phyloP scores from a whole-genome alignment of 2,329 filamentous ascomycete genomes.

The Sphaceloma murrayae region DNA sequence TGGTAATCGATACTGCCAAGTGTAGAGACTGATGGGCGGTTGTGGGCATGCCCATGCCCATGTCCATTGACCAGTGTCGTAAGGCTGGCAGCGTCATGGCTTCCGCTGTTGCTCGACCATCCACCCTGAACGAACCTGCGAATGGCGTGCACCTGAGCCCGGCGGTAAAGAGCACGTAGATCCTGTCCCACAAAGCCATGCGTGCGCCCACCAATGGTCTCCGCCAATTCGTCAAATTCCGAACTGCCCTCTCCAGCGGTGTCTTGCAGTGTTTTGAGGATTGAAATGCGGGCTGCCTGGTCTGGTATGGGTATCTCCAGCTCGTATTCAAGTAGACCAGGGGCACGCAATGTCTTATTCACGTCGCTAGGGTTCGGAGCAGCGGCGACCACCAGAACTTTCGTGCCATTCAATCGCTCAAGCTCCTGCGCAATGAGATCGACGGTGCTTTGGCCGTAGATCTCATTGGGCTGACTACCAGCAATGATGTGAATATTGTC shows the following conservation, averaged over 20 bases:
- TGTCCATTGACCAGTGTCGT: constrained; percentile 18
- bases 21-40: constrained; percentile 8
- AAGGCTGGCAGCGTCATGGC: constrained; percentile 6
- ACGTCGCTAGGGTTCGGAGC: constrained; percentile 65
- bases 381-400: constrained; percentile 64
- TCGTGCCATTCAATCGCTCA: constrained; percentile 44
- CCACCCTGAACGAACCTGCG: constrained; percentile 27
- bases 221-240: constrained; percentile 41
- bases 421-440: constrained; percentile 44
- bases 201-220: constrained; percentile 59
- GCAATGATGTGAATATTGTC: constrained; percentile 67
- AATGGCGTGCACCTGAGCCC: constrained; percentile 38
- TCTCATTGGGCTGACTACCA: constrained; percentile 44
- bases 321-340: constrained; percentile 55
- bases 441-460: constrained; percentile 28
- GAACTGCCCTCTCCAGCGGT: constrained; percentile 33
- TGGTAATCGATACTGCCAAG: constrained; percentile 5
- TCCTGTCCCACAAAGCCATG: constrained; percentile 82
- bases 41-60: constrained; percentile 3
- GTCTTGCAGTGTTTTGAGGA: constrained; percentile 54
- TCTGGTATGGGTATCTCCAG: constrained; percentile 73
- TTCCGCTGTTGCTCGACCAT: not conserved
- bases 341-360: constrained; percentile 56
- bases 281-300: constrained; percentile 58
- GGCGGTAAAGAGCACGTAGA: constrained; percentile 53